Evolutionary conservation across 306 rosid genomes (phyloP).

Genomic region (Cicer judaicum): DNA sequence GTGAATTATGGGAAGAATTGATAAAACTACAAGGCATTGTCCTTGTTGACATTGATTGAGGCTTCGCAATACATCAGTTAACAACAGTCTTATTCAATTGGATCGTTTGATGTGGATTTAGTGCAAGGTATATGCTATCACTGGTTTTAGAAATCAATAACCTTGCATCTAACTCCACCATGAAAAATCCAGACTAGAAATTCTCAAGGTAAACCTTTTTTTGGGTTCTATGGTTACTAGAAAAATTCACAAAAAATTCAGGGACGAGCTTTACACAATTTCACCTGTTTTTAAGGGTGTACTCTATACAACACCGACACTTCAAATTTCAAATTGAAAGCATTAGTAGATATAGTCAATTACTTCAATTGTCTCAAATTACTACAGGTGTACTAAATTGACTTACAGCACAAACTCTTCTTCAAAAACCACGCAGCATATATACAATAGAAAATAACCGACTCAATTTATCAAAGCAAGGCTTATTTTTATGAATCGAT

Average conservation of each 20-base stretch:
- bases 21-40: too few species aligned
- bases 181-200: too few species aligned
- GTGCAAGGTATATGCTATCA: constrained; percentile 23
- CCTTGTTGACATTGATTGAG: not conserved
- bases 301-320: not conserved
- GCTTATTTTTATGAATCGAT: not conserved
- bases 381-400: not conserved
- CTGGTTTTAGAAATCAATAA: not conserved
- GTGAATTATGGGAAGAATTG: too few species aligned
- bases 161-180: too few species aligned
- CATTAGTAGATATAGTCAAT: too few species aligned
- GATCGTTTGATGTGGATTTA: constrained; percentile 2
- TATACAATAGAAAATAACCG: not conserved
- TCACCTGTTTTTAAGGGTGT: not conserved
- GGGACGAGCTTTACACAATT: not conserved
- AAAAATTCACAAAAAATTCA: not conserved
- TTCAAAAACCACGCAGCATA: not conserved
- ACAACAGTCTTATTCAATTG: constrained; percentile 2
- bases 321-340: too few species aligned
- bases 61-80: not conserved
- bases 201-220: too few species aligned
- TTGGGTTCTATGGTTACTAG: not conserved
- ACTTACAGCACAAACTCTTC: not conserved
- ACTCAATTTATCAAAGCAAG: constrained; percentile 5
- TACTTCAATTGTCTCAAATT: not conserved